These are phyloP conservation scores for Fusarium devonianum DNA, from an alignment of 2,329 filamentous ascomycete species.

Conservation along the genomic window DNA sequence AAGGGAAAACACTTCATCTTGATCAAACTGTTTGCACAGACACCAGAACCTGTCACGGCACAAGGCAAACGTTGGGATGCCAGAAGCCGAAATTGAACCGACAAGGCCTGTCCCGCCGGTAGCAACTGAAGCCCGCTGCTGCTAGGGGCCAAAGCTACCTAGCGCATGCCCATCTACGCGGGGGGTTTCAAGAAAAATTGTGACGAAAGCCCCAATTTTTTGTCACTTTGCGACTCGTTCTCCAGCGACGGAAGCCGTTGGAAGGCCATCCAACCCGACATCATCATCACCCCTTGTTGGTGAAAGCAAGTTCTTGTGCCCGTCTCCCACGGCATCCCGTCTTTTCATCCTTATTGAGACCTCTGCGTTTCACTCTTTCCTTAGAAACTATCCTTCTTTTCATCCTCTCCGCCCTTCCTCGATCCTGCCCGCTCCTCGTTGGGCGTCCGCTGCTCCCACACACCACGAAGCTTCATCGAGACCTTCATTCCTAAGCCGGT, in stretches of 20 bases:
- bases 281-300: slow-evolving; percentile 36
- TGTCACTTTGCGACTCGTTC: slow-evolving; percentile 33
- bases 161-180: slow-evolving; percentile 35
- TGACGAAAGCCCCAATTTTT: slow-evolving; percentile 43
- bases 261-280: slow-evolving; percentile 36
- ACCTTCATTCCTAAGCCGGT: slow-evolving; percentile 35
- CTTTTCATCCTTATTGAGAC: background rate
- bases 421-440: slow-evolving; percentile 23
- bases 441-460: slow-evolving; percentile 34
- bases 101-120: slow-evolving; percentile 4
- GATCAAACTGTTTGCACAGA: no score
- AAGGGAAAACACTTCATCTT: no score
- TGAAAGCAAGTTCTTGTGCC: slow-evolving; percentile 19
- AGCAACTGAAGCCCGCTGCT: slow-evolving; percentile 22
- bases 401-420: slow-evolving; percentile 5
- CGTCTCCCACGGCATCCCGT: background rate
- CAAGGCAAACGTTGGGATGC: slow-evolving; percentile 2
- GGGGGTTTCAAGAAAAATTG: slow-evolving; percentile 44
- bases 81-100: slow-evolving; percentile 38
- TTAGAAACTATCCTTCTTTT: slow-evolving; percentile 22
- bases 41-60: background rate
- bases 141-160: slow-evolving; percentile 21
- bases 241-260: slow-evolving; percentile 38
- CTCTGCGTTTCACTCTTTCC: slow-evolving; percentile 10
- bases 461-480: slow-evolving; percentile 25